A percentile compares a stretch with the other conserved stretches of the same genome.
Evolutionary conservation across 768 basidiomycete species (phyloP).

Genomic region (Trametes maxima): DNA sequence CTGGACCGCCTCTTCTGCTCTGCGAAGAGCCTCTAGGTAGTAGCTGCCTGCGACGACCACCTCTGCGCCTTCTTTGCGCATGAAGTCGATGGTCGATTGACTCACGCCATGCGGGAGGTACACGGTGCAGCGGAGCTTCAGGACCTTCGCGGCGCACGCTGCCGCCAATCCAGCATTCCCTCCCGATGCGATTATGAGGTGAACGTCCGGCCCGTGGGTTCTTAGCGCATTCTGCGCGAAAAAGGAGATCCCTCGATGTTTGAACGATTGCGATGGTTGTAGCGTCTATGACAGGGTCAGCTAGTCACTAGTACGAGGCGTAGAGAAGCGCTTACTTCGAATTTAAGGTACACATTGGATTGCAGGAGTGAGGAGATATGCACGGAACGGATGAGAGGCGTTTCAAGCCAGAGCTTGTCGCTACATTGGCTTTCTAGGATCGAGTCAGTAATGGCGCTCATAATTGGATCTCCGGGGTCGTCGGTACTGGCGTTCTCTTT

Average conservation of each 20-base stretch:
- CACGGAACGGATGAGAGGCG: conserved; percentile 64
- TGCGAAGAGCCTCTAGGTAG: conserved; percentile 59
- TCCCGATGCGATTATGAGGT: conserved; percentile 71
- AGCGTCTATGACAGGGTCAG: conserved; percentile 50
- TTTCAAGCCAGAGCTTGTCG: conserved; percentile 56
- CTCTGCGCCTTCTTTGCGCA: conserved; percentile 56
- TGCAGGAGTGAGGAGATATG: conserved; percentile 56
- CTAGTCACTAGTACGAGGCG: neutral
- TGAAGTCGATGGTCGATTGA: conserved; percentile 48
- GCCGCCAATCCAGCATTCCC: conserved; percentile 83
- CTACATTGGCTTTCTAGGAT: conserved; percentile 1
- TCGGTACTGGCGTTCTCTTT: neutral
- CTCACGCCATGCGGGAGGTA: conserved; percentile 62
- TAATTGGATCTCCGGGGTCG: neutral
- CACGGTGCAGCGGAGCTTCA: conserved; percentile 64
- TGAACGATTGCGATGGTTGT: conserved; percentile 77
- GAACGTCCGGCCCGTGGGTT: conserved; percentile 53
- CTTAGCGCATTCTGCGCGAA: conserved; percentile 56
- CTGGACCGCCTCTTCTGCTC: conserved; percentile 50
- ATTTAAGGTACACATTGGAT: conserved; percentile 65
- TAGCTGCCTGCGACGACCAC: conserved; percentile 58
- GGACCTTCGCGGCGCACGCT: conserved; percentile 58
- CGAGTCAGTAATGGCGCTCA: neutral
- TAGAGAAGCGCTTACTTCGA: conserved; percentile 52
- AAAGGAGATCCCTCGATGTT: conserved; percentile 69